Conservation (phyloP, 2,329 filamentous ascomycete species). For the Blumeria hordei region DNA sequence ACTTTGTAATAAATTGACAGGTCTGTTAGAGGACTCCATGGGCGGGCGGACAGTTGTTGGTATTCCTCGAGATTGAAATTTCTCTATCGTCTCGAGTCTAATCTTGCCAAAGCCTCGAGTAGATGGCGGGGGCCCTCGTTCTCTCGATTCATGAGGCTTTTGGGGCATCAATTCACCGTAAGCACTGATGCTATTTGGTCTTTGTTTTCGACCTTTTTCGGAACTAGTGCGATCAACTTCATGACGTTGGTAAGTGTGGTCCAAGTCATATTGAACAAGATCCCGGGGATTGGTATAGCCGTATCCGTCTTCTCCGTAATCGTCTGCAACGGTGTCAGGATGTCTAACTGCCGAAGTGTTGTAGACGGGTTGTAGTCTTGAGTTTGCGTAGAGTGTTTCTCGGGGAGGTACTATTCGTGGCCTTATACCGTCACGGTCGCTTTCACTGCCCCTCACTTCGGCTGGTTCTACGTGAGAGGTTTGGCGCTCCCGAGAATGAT, state of each 20-base stretch:
- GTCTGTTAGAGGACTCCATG: constrained; percentile 5
- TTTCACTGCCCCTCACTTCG: constrained; percentile 16
- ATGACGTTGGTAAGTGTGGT: constrained; percentile 21
- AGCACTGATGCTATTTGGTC: constrained; percentile 12
- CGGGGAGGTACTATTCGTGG: constrained; percentile 7
- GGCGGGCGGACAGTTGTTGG: not conserved
- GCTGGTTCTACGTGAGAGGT: constrained; percentile 26
- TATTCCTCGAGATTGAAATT: constrained; percentile 14
- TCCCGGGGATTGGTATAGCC: constrained; percentile 40
- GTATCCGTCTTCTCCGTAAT: constrained; percentile 32
- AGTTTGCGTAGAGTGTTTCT: constrained; percentile 8
- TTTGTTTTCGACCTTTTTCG: constrained; percentile 19
- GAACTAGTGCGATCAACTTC: constrained; percentile 27
- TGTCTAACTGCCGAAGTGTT: constrained; percentile 16
- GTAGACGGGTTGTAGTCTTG: constrained; percentile 8
- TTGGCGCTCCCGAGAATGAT: constrained; percentile 18
- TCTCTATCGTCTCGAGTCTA: constrained; percentile 22
- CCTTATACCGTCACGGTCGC: constrained; percentile 8
- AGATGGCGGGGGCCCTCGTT: constrained; percentile 34
- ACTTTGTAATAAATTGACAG: constrained; percentile 8
- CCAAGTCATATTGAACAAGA: constrained; percentile 34
- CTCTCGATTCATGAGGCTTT: constrained; percentile 18
- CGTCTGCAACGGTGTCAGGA: constrained; percentile 18
- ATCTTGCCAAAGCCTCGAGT: constrained; percentile 50
- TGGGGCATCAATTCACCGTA: constrained; percentile 12